A percentile compares a stretch with the other conserved stretches of the same genome.
phyloP scores from a whole-genome alignment of 768 basidiomycete genomes.

The Inosperma sp. region DNA sequence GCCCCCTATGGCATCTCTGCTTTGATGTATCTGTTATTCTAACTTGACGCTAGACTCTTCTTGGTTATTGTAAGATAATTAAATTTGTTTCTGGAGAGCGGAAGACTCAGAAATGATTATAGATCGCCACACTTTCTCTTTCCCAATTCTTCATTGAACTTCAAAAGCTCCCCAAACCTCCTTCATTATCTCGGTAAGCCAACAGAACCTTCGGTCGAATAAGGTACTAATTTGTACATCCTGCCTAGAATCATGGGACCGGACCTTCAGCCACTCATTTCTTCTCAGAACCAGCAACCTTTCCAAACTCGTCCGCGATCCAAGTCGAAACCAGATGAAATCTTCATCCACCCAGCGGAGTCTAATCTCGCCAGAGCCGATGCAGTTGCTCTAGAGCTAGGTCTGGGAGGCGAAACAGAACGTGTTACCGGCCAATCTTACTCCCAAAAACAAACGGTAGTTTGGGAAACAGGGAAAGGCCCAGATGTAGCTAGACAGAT shows the following conservation, averaged over 20 bases:
- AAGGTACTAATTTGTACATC: too few relatives aligned
- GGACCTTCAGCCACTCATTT: too few relatives aligned
- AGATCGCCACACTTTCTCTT: slow-evolving; percentile 54
- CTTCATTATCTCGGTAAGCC: slow-evolving; percentile 17
- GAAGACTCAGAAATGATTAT: background rate
- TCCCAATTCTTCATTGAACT: slow-evolving; percentile 58
- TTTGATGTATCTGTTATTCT: slow-evolving; percentile 1
- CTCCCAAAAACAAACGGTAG: slow-evolving; percentile 30
- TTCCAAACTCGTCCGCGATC: slow-evolving; percentile 38
- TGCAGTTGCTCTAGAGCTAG: slow-evolving; percentile 52
- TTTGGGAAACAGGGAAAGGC: slow-evolving; percentile 52
- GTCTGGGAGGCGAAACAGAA: slow-evolving; percentile 46
- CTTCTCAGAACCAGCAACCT: slow-evolving; percentile 16
- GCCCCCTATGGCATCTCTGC: slow-evolving; percentile 22
- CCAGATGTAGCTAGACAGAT: slow-evolving; percentile 46
- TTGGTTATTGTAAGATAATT: slow-evolving; percentile 41
- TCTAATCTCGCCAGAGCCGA: slow-evolving; percentile 68
- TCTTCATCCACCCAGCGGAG: slow-evolving; percentile 59
- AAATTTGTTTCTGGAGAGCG: background rate
- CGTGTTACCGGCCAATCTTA: slow-evolving; percentile 38
- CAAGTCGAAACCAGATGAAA: slow-evolving; percentile 51
- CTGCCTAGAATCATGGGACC: too few relatives aligned
- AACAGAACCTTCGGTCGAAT: too few relatives aligned
- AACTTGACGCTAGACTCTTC: slow-evolving; percentile 37
- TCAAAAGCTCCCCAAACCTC: slow-evolving; percentile 17